Conservation (phyloP, 805 yeast species). For the Ascoidea tarda region DNA sequence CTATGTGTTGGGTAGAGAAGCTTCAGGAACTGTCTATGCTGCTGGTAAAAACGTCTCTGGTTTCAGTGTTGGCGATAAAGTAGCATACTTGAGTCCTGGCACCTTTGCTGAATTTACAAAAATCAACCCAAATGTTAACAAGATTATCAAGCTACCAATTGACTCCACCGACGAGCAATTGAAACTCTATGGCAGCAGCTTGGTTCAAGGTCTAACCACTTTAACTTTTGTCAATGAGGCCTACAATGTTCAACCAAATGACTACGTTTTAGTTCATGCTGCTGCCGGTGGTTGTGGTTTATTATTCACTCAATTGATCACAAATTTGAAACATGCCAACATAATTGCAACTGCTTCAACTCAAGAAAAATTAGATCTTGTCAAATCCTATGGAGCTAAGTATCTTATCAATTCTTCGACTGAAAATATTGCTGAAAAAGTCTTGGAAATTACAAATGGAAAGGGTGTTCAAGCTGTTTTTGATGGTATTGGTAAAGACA, state of each 20-base stretch:
- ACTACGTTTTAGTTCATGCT: conserved; percentile 68
- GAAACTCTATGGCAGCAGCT: conserved; percentile 42
- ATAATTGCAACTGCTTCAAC: conserved; percentile 80
- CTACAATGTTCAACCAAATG: conserved; percentile 53
- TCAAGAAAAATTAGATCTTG: conserved; percentile 52
- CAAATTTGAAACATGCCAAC: conserved; percentile 31
- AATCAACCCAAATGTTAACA: conserved; percentile 19
- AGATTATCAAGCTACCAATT: conserved; percentile 34
- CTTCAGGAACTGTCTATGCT: conserved; percentile 53
- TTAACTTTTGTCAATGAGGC: conserved; percentile 56
- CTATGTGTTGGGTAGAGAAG: conserved; percentile 57
- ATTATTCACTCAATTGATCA: conserved; percentile 48
- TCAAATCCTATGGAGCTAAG: conserved; percentile 67
- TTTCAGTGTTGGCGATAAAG: conserved; percentile 54
- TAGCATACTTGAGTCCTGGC: conserved; percentile 36
- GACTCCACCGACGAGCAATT: conserved; percentile 32
- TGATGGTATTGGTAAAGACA: conserved; percentile 70
- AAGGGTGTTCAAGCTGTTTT: conserved; percentile 55
- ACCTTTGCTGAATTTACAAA: conserved; percentile 70
- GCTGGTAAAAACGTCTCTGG: conserved; percentile 43
- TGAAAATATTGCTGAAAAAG: conserved; percentile 42
- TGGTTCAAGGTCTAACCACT: conserved; percentile 72
- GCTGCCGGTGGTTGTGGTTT: conserved; percentile 95
- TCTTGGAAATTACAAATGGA: conserved; percentile 46
- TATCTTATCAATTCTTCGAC: conserved; percentile 38